Evolutionary conservation across 2,329 filamentous ascomycete species (phyloP).

Genomic region (Atkinsonella hypoxylon): DNA sequence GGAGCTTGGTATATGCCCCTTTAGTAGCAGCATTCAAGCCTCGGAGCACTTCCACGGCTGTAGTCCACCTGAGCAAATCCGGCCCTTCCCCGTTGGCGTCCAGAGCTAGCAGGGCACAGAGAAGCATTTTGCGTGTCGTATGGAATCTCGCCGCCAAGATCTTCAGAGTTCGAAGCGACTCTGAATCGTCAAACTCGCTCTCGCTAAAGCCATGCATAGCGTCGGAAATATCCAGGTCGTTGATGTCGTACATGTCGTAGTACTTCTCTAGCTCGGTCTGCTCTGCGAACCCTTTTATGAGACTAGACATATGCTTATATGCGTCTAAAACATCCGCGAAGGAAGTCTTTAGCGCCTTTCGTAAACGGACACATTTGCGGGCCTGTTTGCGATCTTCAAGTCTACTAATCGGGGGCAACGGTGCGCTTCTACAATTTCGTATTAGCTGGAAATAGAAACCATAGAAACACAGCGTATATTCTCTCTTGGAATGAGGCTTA

Average conservation of each 20-base stretch:
- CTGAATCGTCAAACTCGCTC: conserved; percentile 60
- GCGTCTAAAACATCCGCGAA: conserved; percentile 59
- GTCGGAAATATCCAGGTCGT: conserved; percentile 58
- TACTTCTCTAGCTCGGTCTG: conserved; percentile 81
- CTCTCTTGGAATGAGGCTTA: conserved; percentile 30
- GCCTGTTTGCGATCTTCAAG: conserved; percentile 73
- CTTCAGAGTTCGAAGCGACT: conserved; percentile 71
- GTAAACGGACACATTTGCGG: conserved; percentile 68
- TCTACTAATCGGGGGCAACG: conserved; percentile 81
- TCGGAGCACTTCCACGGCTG: conserved; percentile 63
- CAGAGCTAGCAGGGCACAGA: conserved; percentile 81
- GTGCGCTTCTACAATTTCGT: conserved; percentile 53
- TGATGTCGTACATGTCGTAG: conserved; percentile 79
- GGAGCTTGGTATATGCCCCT: conserved; percentile 52
- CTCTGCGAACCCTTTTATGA: conserved; percentile 62
- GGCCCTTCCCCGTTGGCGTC: conserved; percentile 67
- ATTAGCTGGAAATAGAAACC: too few species aligned
- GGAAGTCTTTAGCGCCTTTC: conserved; percentile 59
- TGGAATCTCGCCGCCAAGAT: conserved; percentile 71
- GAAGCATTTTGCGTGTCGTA: conserved; percentile 68
- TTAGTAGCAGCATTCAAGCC: conserved; percentile 49
- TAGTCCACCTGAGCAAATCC: conserved; percentile 69
- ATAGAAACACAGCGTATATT: too few species aligned
- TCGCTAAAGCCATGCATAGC: conserved; percentile 54
- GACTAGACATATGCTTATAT: conserved; percentile 57